Base-by-base conservation (phyloP, 2,329 filamentous ascomycete genomes). In the Nakataea oryzae region DNA sequence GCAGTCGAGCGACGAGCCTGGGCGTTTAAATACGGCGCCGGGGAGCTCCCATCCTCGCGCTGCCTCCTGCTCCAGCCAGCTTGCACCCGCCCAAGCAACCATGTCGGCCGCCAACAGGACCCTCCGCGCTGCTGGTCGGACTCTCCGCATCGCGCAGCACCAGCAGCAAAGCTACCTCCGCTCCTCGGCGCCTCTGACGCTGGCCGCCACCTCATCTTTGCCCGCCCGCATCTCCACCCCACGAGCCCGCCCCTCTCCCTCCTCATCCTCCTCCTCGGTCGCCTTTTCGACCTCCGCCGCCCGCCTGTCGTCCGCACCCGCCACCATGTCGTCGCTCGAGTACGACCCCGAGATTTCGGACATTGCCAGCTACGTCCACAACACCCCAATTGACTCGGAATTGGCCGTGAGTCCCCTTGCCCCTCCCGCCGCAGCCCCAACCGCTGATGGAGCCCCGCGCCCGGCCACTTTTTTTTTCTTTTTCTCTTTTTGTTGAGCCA, bases 311-410 rank as follows among this genome's bases (percentile, higher is more conserved):
- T 82, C 79, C 62, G 75, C 76, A 66, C 79, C 81, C 69, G 21
- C 21, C 41, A 77, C 81, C 68, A 72, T 76, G 74, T 75, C 83
- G 71, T 73, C 79, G 57, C 74, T 79, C 70, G 82, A 86, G 68
- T 97, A 93, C 76, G 93, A 97, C 74, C 86, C 89, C 66, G 93
- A 97, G 79, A 95, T 97, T 76, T 87, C 86, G 76, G 93, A 97
- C 74, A 96, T 99, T 81, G 93, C 93, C 66, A 86, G 83, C 77
- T 99, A 97, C 78, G 89, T 97, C 74, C 91, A 96, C 82, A 90
- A 93, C 75, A 93, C 93, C 76, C 83, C 90, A 63, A 89, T 97
- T 72, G 83, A 93, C 69, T 97, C 93, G 32, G 91, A 96, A 68
- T 84, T 99, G 70, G 95, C 95, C 73, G 93, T 97, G 82, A 77